Evolutionary conservation across 345 rosid species (phyloP), one percentile per base, ranked within the genome.

Genomic region (Hibiscus mutabilis): DNA sequence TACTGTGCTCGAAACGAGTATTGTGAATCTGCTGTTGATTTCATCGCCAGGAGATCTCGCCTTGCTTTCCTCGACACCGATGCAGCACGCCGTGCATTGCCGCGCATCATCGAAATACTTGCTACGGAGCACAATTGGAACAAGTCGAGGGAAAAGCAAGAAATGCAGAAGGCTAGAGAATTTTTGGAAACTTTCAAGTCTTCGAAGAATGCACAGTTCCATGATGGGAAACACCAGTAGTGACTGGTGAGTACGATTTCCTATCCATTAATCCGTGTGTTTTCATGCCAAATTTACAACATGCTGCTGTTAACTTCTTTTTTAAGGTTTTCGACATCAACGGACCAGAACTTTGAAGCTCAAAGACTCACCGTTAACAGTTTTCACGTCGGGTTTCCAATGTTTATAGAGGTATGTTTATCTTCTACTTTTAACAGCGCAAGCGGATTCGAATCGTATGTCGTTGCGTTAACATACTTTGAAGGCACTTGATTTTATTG

Each of bases 61-160:
- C 90, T 94, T 55, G 98, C 98, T 35, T 94, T 94, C 80, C 88
- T 94, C 4, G 98, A 94, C 82, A 94, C 98, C 0, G 95, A 94
- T 78, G 98, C 97, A 5, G 98, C 98, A 3, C 79, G 87, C 22
- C 78, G 85, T 65, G 91, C 98, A 14, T 80, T 94, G 85, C 96
- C 96, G 22, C 91, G 89, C 3, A 70, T 91, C 14, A 86, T 94
- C 9, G 86, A 90, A 82, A 90, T 94, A 67, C 81, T 94, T 52
- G 88, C 93, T 4, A 51, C 69, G 9, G 98, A 94, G 73, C 96
- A 84, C 76, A 81, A 78, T 0, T 94, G 98, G 98, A 92, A 87
- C 70, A 88, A 75, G 77, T 73, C 89, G 24, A 90, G 90, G 79
- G 79, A 82, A 85, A 84, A 87, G 66, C 74, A 83, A 75, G 97